A percentile compares a stretch with the other conserved stretches of the same genome.
Conservation (phyloP, 495 filamentous ascomycete genomes). For the Talaromyces borbonicus region DNA sequence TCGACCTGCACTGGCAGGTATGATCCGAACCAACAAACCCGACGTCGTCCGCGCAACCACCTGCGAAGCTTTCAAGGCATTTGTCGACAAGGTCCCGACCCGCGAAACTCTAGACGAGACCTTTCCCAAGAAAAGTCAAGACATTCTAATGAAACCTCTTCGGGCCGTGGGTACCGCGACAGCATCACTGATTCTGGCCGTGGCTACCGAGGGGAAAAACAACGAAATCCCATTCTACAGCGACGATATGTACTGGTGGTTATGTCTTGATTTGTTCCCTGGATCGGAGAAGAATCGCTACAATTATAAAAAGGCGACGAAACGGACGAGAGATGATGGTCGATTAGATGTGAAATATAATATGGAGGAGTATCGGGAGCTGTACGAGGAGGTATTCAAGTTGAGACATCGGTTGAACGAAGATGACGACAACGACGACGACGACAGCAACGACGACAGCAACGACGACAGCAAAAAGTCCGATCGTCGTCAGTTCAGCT, state of each 20-base stretch:
- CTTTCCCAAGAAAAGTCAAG: conserved; percentile 37
- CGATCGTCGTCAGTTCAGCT: conserved; percentile 27
- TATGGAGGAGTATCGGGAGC: conserved; percentile 47
- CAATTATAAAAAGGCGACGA: conserved; percentile 23
- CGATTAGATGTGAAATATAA: conserved; percentile 54
- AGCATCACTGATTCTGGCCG: conserved; percentile 58
- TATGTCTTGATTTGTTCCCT: conserved; percentile 30
- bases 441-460: not conserved
- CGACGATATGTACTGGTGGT: conserved; percentile 65
- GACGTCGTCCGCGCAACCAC: conserved; percentile 32
- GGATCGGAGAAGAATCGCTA: conserved; percentile 11
- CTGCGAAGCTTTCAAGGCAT: conserved; percentile 31
- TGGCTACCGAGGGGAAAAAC: conserved; percentile 30
- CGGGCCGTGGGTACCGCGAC: conserved; percentile 66
- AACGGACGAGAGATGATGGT: conserved; percentile 21
- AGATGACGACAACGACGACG: not conserved
- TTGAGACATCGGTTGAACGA: conserved; percentile 37
- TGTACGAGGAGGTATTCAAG: conserved; percentile 36
- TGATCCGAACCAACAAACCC: conserved; percentile 51
- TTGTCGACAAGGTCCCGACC: conserved; percentile 10
- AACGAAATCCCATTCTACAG: conserved; percentile 60
- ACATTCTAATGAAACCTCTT: conserved; percentile 39
- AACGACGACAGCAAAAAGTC: not conserved
- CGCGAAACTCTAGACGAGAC: conserved; percentile 9
- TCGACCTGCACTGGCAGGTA: conserved; percentile 56